These are phyloP conservation scores for Ordospora pajunii DNA, from an alignment of 371 early-diverging fungal species.

Conservation along the genomic window DNA sequence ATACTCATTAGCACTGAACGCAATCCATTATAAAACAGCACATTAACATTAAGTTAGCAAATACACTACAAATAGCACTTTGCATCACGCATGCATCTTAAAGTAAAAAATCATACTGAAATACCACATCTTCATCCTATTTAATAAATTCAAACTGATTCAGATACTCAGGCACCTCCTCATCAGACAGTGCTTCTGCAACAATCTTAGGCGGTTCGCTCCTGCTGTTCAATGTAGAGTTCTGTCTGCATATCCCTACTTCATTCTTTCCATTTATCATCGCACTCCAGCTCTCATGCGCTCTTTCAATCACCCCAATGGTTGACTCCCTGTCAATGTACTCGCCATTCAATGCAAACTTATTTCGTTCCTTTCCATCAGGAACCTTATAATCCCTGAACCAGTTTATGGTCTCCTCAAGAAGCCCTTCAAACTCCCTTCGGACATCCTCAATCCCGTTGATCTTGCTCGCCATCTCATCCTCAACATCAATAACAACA, in stretches of 20 bases:
- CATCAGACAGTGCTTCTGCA: background rate
- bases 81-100: too few species aligned
- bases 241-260: background rate
- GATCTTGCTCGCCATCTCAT: slow-evolving; percentile 76
- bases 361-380: slow-evolving; percentile 92
- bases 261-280: slow-evolving; percentile 61
- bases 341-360: slow-evolving; percentile 85
- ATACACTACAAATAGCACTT: too few species aligned
- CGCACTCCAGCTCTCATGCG: slow-evolving; percentile 82
- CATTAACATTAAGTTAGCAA: too few species aligned
- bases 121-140: background rate
- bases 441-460: slow-evolving; percentile 93
- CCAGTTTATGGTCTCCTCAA: slow-evolving; percentile 88
- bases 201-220: background rate
- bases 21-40: too few species aligned
- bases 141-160: slow-evolving; percentile 13
- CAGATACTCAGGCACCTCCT: background rate
- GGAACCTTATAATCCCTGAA: slow-evolving; percentile 98
- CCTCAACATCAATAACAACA: slow-evolving; percentile 82
- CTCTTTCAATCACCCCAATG: slow-evolving; percentile 75
- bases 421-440: slow-evolving; percentile 77
- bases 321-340: slow-evolving; percentile 75
- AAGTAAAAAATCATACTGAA: too few species aligned
- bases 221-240: slow-evolving; percentile 4
- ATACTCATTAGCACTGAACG: too few species aligned